A percentile compares a stretch with the other conserved stretches of the same genome.
phyloP scores from a whole-genome alignment of 495 filamentous ascomycete genomes.

The Lasiosphaeria miniovina region DNA sequence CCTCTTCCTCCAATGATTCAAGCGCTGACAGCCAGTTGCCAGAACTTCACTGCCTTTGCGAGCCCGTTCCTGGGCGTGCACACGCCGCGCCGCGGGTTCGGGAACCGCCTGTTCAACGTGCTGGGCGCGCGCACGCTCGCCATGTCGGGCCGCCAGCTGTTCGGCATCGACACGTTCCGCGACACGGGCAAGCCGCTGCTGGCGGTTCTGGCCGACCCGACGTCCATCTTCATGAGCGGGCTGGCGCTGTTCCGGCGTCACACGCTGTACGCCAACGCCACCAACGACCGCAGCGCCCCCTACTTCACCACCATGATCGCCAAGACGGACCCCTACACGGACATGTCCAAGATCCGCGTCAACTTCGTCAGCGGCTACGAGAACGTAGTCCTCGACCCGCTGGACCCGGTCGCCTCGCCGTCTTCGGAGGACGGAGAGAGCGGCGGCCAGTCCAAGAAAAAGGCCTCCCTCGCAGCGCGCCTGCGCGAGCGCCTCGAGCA shows the following conservation, averaged over 20 bases:
- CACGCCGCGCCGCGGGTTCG: constrained; percentile 65
- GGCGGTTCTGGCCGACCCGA: constrained; percentile 74
- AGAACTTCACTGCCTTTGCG: constrained; percentile 93
- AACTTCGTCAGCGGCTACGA: constrained; percentile 75
- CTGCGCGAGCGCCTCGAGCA: constrained; percentile 31
- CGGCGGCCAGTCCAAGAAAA: constrained; percentile 24
- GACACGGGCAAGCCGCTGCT: constrained; percentile 77
- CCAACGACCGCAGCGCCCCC: constrained; percentile 75
- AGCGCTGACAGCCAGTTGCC: constrained; percentile 18
- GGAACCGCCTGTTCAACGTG: constrained; percentile 72
- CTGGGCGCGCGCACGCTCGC: constrained; percentile 75
- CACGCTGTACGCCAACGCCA: constrained; percentile 75
- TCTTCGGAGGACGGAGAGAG: constrained; percentile 14
- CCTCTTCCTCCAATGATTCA: neutral
- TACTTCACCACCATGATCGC: constrained; percentile 81
- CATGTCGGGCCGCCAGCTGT: constrained; percentile 80
- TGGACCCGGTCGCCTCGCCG: constrained; percentile 54
- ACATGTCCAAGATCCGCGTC: constrained; percentile 60
- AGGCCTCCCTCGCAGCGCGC: constrained; percentile 24
- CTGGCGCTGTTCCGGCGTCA: constrained; percentile 70
- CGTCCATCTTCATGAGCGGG: constrained; percentile 81
- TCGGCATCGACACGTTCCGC: constrained; percentile 80
- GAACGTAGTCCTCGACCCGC: constrained; percentile 69
- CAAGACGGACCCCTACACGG: constrained; percentile 68
- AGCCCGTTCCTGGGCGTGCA: constrained; percentile 85